Base-by-base conservation (phyloP, 805 yeast genomes). In the Saccharomycopsis babjevae region DNA sequence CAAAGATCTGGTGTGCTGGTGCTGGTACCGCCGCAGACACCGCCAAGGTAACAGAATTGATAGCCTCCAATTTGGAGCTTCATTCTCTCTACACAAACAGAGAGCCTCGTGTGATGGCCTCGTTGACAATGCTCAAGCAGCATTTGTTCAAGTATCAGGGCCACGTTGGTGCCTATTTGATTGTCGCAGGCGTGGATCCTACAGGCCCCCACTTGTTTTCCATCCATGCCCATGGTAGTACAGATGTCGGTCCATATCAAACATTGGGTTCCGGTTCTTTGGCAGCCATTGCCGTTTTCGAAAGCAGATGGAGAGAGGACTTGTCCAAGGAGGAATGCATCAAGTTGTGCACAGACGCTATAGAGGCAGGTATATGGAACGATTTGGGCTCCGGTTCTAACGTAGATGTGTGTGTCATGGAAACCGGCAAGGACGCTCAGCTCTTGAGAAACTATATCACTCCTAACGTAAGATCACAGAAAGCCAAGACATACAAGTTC, bases 21-120 rank as follows among this genome's bases (percentile, higher is more conserved):
- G 99, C 99, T 2, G 99, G 99, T 73, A 94, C 99, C n/a, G 99
- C 99, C 36, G 98, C 99, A 7, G 99, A 94, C 72, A 94, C 97
- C 13, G 98, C 94, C 73, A 90, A 91, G 84, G 98, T 94, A 46
- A 94, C 99, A 5, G 97, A 91, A 73, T 79, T 94, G 70, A 91
- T 91, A 67, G 83, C 90, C 42, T 89, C 97, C 43, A 92, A 93
- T 72, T 77, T 94, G 66, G 99, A 94, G 74, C 78, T 94, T 64
- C 99, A 93, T 73, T 79, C 96, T 8, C 77, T 91, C 74, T 84
- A 87, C 68, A 85, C 93, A 39, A 84, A 84, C 63, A 84, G 98
- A 67, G 83, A 85, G 67, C 98, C 99, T 54, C 80, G 99, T 67
- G 98, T 94, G 54, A 92, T 91, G 50, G 87, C 97, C 5, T 93